Conservation (phyloP, 768 basidiomycete species). For the Fomitopsis pulvina region DNA sequence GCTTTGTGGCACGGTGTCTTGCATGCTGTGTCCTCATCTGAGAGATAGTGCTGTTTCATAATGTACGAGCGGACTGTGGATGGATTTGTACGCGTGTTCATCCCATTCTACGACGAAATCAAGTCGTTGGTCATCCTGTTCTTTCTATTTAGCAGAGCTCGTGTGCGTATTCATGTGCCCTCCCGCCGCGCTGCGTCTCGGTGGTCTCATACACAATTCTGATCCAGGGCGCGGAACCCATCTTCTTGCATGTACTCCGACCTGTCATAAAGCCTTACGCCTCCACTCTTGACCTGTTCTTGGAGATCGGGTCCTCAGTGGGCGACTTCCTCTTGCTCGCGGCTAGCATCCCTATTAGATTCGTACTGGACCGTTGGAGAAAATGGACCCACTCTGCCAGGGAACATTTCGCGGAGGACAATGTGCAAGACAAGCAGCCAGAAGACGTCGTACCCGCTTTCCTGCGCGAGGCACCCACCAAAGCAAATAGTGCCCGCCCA, state of each 20-base stretch:
- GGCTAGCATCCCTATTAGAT: slow-evolving; percentile 33
- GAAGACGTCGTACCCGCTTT: not conserved
- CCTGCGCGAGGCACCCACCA: not conserved
- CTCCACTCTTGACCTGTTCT: slow-evolving; percentile 51
- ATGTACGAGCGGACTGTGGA: slow-evolving; percentile 65
- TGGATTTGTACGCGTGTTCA: slow-evolving; percentile 55
- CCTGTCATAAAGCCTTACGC: slow-evolving; percentile 75
- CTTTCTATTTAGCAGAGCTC: slow-evolving; percentile 67
- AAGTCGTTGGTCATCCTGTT: slow-evolving; percentile 70
- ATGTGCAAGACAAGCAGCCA: not conserved
- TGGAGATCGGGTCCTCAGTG: slow-evolving; percentile 54
- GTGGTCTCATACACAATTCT: not conserved
- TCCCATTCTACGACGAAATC: slow-evolving; percentile 82
- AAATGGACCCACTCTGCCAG: slow-evolving; percentile 9
- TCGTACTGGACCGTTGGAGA: slow-evolving; percentile 27
- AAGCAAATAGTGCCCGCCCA: not conserved
- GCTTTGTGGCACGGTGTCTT: slow-evolving; percentile 12
- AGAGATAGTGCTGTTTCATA: slow-evolving; percentile 55
- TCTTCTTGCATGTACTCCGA: slow-evolving; percentile 75
- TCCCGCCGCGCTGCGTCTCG: not conserved
- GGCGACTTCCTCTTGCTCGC: slow-evolving; percentile 54
- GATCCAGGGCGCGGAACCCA: slow-evolving; percentile 74
- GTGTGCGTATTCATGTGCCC: slow-evolving; percentile 33
- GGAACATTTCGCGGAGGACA: slow-evolving; percentile 1
- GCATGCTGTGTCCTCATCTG: not conserved